Base-by-base conservation (phyloP, 2,329 filamentous ascomycete genomes). In the Pyrenophora graminea region DNA sequence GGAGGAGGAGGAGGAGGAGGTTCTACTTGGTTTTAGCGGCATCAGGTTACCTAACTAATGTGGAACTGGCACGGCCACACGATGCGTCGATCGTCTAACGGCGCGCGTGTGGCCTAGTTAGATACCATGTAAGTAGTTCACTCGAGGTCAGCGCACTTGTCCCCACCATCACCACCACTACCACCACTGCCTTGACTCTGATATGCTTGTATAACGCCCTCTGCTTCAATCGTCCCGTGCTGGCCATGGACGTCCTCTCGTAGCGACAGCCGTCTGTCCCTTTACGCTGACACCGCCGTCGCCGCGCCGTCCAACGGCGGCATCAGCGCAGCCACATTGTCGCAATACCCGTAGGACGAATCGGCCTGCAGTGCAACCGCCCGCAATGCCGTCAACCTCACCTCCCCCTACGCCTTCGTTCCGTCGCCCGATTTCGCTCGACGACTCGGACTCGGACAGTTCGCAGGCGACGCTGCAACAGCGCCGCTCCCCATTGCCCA, bases 371-470 rank as follows among this genome's bases (percentile, higher is more conserved):
- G 38, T 42, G 27, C 48, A 36, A 52, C 23, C 44, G 46, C 50
- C 40, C 56, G 52, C 59, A 40, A 72, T 72, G 70, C 61, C 57
- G 51, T 59, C 67, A 18, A 64, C 65, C 0, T 69, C 69, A 17
- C 69, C 70, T 18, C 65, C 68, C 17, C 67, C 68, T 32, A 71
- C 69, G 38, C 69, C 70, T 45, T 65, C 61, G 27, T 31, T 64
- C 21, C 66, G 64, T 27, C 62, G 63, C 18, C 64, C 65, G 3
- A 48, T 59, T 18, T 59, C 62, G 37, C 59, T 66, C 53, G 64
- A 70, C 52, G 64, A 67, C 39, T 70, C 67, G 42, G 70, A 72
- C 48, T 74, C 70, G 43, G 77, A 79, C 58, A 72, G 69, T 40
- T 71, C 68, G 37, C 73, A 75, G 45, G 64, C 65, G 38, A 74